Evolutionary conservation across 306 rosid species (phyloP).

Genomic region (Castanopsis chinensis): DNA sequence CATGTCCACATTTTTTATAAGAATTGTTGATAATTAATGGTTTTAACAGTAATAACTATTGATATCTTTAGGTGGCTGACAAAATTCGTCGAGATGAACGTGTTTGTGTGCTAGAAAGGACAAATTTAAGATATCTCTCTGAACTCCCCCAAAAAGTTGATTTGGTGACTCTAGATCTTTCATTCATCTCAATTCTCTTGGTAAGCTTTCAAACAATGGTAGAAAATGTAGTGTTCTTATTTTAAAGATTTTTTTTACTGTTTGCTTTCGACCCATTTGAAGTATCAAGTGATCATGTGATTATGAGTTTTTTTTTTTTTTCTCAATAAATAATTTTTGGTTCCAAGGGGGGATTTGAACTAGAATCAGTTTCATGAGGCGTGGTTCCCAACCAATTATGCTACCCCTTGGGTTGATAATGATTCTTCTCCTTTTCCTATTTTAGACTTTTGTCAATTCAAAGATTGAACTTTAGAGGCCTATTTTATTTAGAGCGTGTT

Average conservation of each 20-base stretch:
- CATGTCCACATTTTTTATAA: background rate
- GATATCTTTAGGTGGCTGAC: conserved; percentile 68
- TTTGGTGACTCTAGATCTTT: conserved; percentile 88
- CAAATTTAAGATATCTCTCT: conserved; percentile 80
- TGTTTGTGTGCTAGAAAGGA: conserved; percentile 77
- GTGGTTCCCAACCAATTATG: too few species aligned
- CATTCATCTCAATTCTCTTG: conserved; percentile 91
- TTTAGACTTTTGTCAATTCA: background rate
- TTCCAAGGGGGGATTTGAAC: too few species aligned
- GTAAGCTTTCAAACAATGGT: conserved; percentile 45
- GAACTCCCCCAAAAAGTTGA: conserved; percentile 90
- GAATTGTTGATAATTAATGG: background rate
- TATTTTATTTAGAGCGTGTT: background rate
- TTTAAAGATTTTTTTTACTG: background rate
- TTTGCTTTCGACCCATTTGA: background rate
- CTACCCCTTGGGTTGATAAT: background rate
- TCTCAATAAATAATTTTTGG: too few species aligned
- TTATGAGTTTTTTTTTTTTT: too few species aligned
- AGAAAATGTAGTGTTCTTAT: background rate
- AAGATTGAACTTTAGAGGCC: too few species aligned
- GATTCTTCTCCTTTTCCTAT: background rate
- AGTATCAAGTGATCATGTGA: background rate
- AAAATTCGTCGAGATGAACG: conserved; percentile 79
- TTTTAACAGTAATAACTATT: conserved; percentile 1
- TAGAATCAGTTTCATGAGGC: too few species aligned